Percentiles rank a stretch among this genome's conserved stretches.
Evolutionary conservation across 495 filamentous ascomycete genomes (phyloP).

Genomic region (Talaromyces liani): DNA sequence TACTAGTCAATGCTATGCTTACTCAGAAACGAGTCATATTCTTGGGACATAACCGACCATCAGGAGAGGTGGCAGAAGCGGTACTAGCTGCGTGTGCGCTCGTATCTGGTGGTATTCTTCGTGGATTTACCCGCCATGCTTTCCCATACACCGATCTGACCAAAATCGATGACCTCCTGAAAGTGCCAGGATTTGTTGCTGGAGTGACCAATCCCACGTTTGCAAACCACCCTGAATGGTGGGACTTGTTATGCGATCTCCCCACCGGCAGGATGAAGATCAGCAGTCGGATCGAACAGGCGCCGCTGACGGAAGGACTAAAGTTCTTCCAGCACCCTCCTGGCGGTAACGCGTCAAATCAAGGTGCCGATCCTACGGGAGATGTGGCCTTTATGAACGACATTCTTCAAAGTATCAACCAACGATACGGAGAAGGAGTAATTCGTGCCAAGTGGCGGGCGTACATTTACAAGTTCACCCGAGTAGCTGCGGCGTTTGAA

Average conservation of each 20-base stretch:
- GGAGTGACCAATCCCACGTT: slow-evolving; percentile 97
- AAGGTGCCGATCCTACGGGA: slow-evolving; percentile 63
- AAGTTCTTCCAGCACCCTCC: slow-evolving; percentile 80
- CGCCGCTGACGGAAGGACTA: slow-evolving; percentile 72
- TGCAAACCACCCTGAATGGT: slow-evolving; percentile 93
- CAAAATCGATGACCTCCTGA: slow-evolving; percentile 93
- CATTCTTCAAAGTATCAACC: slow-evolving; percentile 71
- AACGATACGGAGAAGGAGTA: slow-evolving; percentile 81
- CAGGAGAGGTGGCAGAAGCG: slow-evolving; percentile 89
- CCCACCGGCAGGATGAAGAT: slow-evolving; percentile 91
- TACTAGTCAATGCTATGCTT: slow-evolving; percentile 58
- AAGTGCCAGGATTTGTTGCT: slow-evolving; percentile 95
- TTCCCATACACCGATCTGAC: slow-evolving; percentile 98
- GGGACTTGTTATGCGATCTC: slow-evolving; percentile 94
- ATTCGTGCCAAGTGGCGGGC: slow-evolving; percentile 85
- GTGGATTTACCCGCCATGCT: slow-evolving; percentile 93
- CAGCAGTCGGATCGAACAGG: slow-evolving; percentile 68
- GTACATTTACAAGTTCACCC: slow-evolving; percentile 84
- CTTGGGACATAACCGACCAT: slow-evolving; percentile 88
- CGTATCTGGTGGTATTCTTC: slow-evolving; percentile 86
- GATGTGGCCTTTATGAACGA: slow-evolving; percentile 86
- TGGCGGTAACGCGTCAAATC: slow-evolving; percentile 38
- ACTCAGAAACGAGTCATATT: slow-evolving; percentile 97
- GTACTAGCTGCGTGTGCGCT: slow-evolving; percentile 90
- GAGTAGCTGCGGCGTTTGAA: slow-evolving; percentile 89